Base-by-base conservation (phyloP, 352 stramenopile species). In the Phytophthora multivora region DNA sequence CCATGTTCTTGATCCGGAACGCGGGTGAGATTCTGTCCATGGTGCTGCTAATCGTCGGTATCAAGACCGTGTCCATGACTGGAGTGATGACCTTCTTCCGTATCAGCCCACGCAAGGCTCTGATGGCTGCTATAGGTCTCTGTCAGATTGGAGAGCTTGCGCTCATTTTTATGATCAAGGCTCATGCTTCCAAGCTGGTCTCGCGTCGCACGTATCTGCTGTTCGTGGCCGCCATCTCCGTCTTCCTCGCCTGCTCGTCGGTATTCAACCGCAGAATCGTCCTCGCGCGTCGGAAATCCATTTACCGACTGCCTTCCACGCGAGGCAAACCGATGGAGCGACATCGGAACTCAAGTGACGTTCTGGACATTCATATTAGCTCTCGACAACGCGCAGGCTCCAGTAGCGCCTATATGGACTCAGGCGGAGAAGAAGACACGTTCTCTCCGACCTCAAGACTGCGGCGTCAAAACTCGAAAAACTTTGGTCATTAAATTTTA, bases 121-220 rank as follows among this genome's bases (percentile, higher is more conserved):
- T 96, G 28, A 77, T 88, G 21, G 87, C 85, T 21, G 83, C 80
- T 15, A 68, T 91, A 3, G 84, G 83, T 15, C 63, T 96, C 12
- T 96, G 83, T 38, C 87, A 96, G 40, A 90, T 96, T 51, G 87
- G 87, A 12, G 87, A 96, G 51, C 65, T 96, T 12, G 83, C 87
- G 31, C 76, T 96, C 21, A 94, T 96, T 65, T 96, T 96, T 57
- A 96, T 96, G 80, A 96, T 94, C 79, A 96, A 96, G 48, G 85
- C 87, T 26, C 87, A 94, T 42, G 77, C 83, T 5, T 90, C 83
- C 25, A 79, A 93, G 52, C 85, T 96, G 35, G 81, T 96, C 1
- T 91, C 87, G 2, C 81, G 87, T 5, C 82, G 80, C 31, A 83
- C 90, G 26, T 96, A 96, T 63, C 50, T 96, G 59, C 66, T 94